Evolutionary conservation across 2,329 filamentous ascomycete genomes (phyloP).

Genomic region (Xylariales sp.): DNA sequence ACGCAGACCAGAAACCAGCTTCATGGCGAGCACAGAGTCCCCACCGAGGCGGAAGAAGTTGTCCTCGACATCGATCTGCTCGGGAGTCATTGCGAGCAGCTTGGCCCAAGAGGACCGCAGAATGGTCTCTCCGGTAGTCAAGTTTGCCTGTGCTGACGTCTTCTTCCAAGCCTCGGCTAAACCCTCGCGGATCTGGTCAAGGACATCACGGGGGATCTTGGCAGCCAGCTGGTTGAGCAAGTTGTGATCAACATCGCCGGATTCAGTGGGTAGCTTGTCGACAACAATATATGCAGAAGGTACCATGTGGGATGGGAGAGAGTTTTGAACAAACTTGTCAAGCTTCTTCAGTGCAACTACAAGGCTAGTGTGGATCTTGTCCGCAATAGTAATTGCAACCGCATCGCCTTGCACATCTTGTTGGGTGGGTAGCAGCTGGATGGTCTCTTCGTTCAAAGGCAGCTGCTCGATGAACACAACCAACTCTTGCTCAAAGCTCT

Average conservation of each 20-base stretch:
- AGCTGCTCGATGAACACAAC: not conserved
- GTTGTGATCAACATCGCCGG: not conserved
- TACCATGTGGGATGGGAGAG: not conserved
- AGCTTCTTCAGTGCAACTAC: not conserved
- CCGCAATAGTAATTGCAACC: not conserved
- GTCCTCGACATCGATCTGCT: conserved; percentile 24
- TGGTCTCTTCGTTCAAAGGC: not conserved
- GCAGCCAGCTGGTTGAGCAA: not conserved
- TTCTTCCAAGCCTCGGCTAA: not conserved
- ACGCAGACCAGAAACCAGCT: conserved; percentile 33
- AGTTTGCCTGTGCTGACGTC: not conserved
- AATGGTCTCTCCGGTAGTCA: not conserved
- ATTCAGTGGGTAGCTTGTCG: not conserved
- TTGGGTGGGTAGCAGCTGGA: not conserved
- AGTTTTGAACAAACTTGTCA: not conserved
- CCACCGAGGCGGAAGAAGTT: conserved; percentile 33
- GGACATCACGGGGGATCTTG: not conserved
- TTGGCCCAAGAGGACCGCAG: conserved; percentile 18
- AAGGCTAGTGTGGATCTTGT: not conserved
- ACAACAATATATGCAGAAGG: not conserved
- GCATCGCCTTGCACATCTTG: not conserved
- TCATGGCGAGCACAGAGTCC: conserved; percentile 28
- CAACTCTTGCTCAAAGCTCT: not conserved
- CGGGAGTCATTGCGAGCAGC: conserved; percentile 18
- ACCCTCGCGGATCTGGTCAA: not conserved